phyloP scores from a whole-genome alignment of 768 basidiomycete genomes.

The Artomyces pyxidatus region DNA sequence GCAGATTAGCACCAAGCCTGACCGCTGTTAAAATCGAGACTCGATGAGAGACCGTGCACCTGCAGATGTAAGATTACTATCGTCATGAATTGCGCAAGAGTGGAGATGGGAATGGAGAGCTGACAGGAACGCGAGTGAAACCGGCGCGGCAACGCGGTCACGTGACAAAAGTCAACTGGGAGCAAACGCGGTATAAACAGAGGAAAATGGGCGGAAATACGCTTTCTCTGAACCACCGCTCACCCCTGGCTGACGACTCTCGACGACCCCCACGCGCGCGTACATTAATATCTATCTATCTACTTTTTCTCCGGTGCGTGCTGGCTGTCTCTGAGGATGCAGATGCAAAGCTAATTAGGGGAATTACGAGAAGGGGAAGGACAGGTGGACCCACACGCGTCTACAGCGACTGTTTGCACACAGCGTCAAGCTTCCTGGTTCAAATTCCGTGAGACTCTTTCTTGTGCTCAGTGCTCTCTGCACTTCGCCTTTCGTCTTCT shows the following conservation, averaged over 20 bases:
- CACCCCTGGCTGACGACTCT: neutral
- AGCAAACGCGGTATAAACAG: slow-evolving; percentile 7
- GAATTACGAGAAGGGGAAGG: neutral
- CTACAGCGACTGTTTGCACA: slow-evolving; percentile 1
- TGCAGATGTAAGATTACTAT: no score
- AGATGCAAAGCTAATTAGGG: neutral
- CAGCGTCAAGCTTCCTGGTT: slow-evolving; percentile 6
- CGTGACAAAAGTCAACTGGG: slow-evolving; percentile 12
- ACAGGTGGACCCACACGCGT: slow-evolving; percentile 5
- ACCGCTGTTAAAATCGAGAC: no score
- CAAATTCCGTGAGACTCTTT: slow-evolving; percentile 19
- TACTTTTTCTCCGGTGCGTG: neutral
- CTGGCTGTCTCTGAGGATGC: neutral
- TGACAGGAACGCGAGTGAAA: neutral
- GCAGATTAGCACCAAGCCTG: no score
- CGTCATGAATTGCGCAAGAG: no score
- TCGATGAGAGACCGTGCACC: no score
- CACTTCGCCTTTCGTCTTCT: slow-evolving; percentile 31
- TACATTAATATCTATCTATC: slow-evolving; percentile 3
- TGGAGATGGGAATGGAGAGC: neutral
- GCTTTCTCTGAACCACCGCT: neutral
- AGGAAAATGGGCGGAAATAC: neutral
- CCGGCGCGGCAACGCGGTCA: slow-evolving; percentile 5
- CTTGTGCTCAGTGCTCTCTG: slow-evolving; percentile 19
- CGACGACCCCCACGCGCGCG: neutral